Conservation (phyloP, 2,329 filamentous ascomycete species). For the Pezicula neosporulosa region DNA sequence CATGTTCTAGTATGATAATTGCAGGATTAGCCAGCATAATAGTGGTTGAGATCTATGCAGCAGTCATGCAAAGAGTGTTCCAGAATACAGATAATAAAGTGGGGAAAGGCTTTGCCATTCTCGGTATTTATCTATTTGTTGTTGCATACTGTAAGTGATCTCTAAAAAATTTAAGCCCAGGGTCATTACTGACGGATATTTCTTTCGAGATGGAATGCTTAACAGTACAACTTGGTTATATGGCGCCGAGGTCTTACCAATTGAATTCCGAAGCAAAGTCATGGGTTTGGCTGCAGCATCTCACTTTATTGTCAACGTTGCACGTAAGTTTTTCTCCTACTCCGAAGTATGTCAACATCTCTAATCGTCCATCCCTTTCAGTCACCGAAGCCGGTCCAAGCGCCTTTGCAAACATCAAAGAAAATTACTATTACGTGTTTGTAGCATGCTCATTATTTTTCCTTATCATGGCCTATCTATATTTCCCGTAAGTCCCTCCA, state of each 20-base stretch:
- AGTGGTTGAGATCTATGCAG: constrained; percentile 54
- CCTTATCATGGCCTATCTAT: constrained; percentile 47
- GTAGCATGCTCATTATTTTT: constrained; percentile 50
- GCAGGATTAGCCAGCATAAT: constrained; percentile 48
- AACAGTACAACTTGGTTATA: constrained; percentile 54
- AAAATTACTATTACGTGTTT: constrained; percentile 61
- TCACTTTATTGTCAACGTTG: constrained; percentile 54
- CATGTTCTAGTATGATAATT: constrained; percentile 45
- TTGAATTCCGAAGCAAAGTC: constrained; percentile 48
- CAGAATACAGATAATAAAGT: constrained; percentile 50
- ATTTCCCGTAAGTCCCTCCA: constrained; percentile 40
- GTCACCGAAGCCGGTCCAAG: constrained; percentile 52
- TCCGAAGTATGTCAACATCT: background rate
- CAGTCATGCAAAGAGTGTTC: constrained; percentile 55
- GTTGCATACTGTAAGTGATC: constrained; percentile 45
- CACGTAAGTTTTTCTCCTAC: constrained; percentile 25
- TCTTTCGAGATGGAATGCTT: constrained; percentile 40
- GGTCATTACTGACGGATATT: too few relatives aligned
- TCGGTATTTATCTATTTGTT: constrained; percentile 57
- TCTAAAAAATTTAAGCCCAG: background rate
- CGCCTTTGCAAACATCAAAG: constrained; percentile 52
- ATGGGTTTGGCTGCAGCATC: constrained; percentile 51
- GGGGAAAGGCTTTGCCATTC: constrained; percentile 56
- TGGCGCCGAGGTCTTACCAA: constrained; percentile 51
- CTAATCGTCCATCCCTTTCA: constrained; percentile 7